Evolutionary conservation across 2,329 filamentous ascomycete species (phyloP).

Genomic region (Fusarium torulosum): DNA sequence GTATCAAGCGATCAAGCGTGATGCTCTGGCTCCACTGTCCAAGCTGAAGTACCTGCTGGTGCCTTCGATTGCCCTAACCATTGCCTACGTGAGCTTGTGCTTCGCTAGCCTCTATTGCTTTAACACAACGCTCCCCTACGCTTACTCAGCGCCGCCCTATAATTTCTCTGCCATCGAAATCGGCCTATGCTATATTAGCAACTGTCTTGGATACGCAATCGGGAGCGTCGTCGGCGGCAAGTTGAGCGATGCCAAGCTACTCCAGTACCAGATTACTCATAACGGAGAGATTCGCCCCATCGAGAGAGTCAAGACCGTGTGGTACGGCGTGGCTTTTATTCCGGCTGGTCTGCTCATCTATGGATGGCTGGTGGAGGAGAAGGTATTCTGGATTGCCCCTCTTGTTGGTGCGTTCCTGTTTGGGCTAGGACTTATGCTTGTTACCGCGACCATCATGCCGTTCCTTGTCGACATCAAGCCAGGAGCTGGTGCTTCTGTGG

Average conservation of each 20-base stretch:
- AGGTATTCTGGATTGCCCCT: constrained; percentile 6
- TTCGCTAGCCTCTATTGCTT: constrained; percentile 6
- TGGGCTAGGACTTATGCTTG: constrained; percentile 2
- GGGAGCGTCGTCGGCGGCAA: constrained; percentile 4
- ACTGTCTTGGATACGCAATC: constrained; percentile 5
- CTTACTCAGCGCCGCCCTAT: neutral
- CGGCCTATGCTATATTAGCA: constrained; percentile 8
- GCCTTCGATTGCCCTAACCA: neutral
- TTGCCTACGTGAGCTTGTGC: constrained; percentile 7
- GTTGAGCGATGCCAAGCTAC: constrained; percentile 2
- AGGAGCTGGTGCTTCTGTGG: neutral
- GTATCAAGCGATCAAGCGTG: neutral
- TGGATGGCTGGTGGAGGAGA: neutral
- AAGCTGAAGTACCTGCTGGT: neutral
- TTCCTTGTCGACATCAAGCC: constrained; percentile 10
- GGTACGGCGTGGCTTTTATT: constrained; percentile 5
- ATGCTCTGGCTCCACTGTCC: neutral
- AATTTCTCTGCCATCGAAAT: constrained; percentile 10
- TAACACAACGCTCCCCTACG: constrained; percentile 3
- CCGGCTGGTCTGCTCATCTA: neutral
- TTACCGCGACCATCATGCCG: constrained; percentile 1
- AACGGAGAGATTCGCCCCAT: neutral
- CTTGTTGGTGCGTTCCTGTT: constrained; percentile 6
- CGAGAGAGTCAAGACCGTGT: constrained; percentile 6
- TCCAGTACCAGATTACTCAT: neutral